Conservation (phyloP, 805 yeast species). For the Saccharomycopsis guyanensis region DNA sequence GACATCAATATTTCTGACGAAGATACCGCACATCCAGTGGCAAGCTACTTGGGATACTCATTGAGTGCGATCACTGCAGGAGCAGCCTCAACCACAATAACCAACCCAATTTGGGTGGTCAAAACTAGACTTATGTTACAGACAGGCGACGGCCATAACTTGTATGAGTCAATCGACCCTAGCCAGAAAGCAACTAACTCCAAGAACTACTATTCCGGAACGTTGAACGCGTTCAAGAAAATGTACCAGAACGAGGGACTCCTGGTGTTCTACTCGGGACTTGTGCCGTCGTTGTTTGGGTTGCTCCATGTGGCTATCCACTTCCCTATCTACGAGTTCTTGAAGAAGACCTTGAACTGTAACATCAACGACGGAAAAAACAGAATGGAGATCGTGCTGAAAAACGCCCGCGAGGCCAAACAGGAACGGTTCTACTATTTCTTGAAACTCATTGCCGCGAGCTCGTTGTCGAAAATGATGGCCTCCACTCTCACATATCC, state of each 20-base stretch:
- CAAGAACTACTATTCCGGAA: constrained; percentile 54
- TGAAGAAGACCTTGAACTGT: constrained; percentile 48
- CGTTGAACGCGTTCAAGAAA: constrained; percentile 72
- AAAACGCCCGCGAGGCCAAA: constrained; percentile 22
- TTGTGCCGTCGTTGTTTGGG: constrained; percentile 86
- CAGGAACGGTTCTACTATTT: constrained; percentile 26
- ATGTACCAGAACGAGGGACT: constrained; percentile 80
- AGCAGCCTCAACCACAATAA: constrained; percentile 68
- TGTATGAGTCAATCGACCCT: constrained; percentile 29
- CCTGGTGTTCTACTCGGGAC: constrained; percentile 76
- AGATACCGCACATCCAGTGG: constrained; percentile 21
- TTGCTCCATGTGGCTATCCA: constrained; percentile 91
- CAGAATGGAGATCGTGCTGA: constrained; percentile 20
- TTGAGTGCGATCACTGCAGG: constrained; percentile 82
- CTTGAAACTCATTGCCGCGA: constrained; percentile 50
- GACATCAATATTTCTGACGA: constrained; percentile 24
- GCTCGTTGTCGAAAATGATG: constrained; percentile 75
- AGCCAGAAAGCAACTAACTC: constrained; percentile 24
- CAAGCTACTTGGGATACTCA: constrained; percentile 31
- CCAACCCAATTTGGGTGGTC: constrained; percentile 97
- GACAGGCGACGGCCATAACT: constrained; percentile 40
- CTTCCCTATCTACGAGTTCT: constrained; percentile 84
- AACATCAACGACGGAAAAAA: constrained; percentile 23
- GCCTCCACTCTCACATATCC: constrained; percentile 91
- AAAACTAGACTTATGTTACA: constrained; percentile 92